A percentile compares a stretch with the other conserved stretches of the same genome.
phyloP scores from a whole-genome alignment of 2,329 filamentous ascomycete species.

The Blastomyces parvus region DNA sequence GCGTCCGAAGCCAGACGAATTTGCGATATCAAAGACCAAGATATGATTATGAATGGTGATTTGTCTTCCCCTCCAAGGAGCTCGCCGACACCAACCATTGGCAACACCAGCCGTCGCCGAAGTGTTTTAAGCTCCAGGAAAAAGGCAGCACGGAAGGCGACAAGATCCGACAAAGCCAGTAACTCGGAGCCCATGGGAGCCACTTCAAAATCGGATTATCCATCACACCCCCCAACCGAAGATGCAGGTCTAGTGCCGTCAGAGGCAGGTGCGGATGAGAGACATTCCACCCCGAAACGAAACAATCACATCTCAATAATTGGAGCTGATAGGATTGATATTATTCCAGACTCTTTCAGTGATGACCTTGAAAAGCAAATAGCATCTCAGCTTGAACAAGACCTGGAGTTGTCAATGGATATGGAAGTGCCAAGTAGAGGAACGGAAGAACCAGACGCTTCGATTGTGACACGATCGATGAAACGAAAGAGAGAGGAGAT shows the following conservation, averaged over 20 bases:
- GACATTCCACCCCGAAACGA: not conserved
- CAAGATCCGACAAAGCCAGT: not conserved
- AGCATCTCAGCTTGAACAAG: slow-evolving; percentile 38
- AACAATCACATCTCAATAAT: not conserved
- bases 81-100: not conserved
- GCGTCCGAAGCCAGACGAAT: not conserved
- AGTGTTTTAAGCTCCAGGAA: not conserved
- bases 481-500: slow-evolving; percentile 22
- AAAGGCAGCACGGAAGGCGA: not conserved
- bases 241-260: not conserved
- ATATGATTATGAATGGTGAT: not conserved
- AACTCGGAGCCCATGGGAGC: not conserved
- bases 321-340: slow-evolving; percentile 14
- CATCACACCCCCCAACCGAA: not conserved
- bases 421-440: slow-evolving; percentile 12
- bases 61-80: not conserved
- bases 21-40: not conserved
- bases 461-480: slow-evolving; percentile 17
- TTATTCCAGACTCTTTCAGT: slow-evolving; percentile 27
- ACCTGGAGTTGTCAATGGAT: slow-evolving; percentile 33
- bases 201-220: not conserved
- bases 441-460: not conserved
- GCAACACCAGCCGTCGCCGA: not conserved
- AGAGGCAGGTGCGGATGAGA: not conserved
- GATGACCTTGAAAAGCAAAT: slow-evolving; percentile 37